Evolutionary conservation across 2,329 filamentous ascomycete genomes (phyloP), one percentile per base, ranked within the genome.

Genomic region (Cladosporium sphaerospermum): DNA sequence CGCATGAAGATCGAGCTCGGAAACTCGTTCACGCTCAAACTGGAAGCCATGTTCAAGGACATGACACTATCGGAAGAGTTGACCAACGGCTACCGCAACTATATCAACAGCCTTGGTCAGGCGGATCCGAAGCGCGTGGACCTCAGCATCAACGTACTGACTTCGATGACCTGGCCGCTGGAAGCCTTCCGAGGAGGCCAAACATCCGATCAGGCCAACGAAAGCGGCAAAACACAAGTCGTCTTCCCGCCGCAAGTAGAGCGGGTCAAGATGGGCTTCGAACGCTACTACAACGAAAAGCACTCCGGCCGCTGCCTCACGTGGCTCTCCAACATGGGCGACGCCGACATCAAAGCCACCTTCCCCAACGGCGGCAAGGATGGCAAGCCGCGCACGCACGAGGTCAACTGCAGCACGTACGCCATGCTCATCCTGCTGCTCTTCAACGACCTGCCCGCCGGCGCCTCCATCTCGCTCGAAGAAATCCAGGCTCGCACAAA

Each of bases 31-130:
- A 97, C 93, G 0, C 77, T 83, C 64, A 95, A 95, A 67, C 82
- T 99, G 42, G 93, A 99, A 67, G 88, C 90, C 59, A 97, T 99
- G 90, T 96, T 99, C 75, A 91, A 90, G 71, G 93, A 99, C 65
- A 91, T 97, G 81, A 83, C 85, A 13, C 83, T 91, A 10, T 96
- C 91, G 0, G 83, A 86, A 52, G 92, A 96, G 59, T 78, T 96
- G 23, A 89, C 88, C 0, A 73, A 82, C 10, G 83, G 80, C 53
- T 97, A 95, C 73, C 86, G 85, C 59, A 78, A 80, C 13, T 82
- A 92, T 57, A 82, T 84, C 69, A 79, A 67, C 69, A 82, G 68
- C 64, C 78, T 72, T 13, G 78, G 73, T n/a, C 78, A 79, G 48
- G 71, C 72, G 2, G 77, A 83, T 54, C 73, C 77, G 3, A 83